phyloP scores from a whole-genome alignment of 148 eudicot species.

The Cornus suecica region DNA sequence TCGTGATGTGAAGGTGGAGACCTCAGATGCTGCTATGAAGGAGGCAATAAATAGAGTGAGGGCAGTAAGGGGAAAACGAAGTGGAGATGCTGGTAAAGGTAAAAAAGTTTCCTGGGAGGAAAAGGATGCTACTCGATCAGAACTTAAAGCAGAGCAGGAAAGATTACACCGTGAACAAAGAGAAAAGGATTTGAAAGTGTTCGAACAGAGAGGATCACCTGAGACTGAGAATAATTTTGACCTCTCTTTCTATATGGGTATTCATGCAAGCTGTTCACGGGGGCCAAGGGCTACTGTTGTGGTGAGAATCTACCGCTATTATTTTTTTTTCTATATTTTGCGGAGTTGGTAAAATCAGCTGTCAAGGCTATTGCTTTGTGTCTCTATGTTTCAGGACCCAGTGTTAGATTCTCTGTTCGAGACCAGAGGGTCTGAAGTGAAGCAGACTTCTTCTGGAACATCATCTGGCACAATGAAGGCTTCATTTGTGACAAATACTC shows the following conservation, averaged over 20 bases:
- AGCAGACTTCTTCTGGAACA: conserved; percentile 25
- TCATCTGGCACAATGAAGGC: conserved; percentile 31
- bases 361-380: neutral
- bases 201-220: conserved; percentile 20
- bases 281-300: conserved; percentile 22
- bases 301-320: conserved; percentile 25
- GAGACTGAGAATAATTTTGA: conserved; percentile 45
- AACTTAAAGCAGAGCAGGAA: too few relatives aligned
- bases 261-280: conserved; percentile 24
- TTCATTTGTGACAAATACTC: conserved; percentile 23
- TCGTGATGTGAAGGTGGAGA: neutral
- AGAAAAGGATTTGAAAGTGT: neutral
- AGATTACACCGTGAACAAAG: too few relatives aligned
- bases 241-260: conserved; percentile 33
- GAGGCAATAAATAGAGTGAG: neutral
- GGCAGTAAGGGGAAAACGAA: neutral
- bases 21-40: neutral
- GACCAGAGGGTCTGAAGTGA: conserved; percentile 17
- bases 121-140: too few relatives aligned
- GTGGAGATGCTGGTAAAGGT: too few relatives aligned
- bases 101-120: too few relatives aligned
- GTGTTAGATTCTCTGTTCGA: conserved; percentile 33
- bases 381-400: conserved; percentile 36
- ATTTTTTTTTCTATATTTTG: neutral
- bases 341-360: neutral